These are phyloP conservation scores for Eucalyptus cloeziana DNA, from an alignment of 345 rosid species.

Conservation along the genomic window DNA sequence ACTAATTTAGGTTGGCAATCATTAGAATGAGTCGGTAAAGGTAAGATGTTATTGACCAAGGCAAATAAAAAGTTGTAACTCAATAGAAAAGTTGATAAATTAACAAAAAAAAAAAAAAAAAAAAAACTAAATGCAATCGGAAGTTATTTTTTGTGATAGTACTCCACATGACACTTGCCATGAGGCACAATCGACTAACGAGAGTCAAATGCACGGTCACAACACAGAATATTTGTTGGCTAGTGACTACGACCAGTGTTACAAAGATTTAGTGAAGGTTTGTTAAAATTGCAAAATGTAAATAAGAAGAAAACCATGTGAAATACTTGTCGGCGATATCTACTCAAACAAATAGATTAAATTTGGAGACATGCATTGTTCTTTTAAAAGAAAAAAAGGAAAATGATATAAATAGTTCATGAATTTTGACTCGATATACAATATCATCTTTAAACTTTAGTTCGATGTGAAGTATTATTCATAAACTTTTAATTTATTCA, in stretches of 20 bases:
- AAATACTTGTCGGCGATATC: background rate
- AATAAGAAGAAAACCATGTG: background rate
- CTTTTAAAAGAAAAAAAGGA: fast-evolving
- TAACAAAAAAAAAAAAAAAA: background rate
- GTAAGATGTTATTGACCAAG: background rate
- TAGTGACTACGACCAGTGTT: background rate
- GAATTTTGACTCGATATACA: fast-evolving
- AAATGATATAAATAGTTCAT: fast-evolving
- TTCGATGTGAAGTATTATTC: fast-evolving
- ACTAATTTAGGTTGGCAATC: background rate
- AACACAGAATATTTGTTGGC: background rate
- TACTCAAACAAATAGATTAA: background rate
- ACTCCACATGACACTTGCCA: background rate
- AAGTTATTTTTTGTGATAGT: background rate
- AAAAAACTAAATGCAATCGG: background rate
- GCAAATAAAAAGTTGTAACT: background rate
- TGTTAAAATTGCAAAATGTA: background rate
- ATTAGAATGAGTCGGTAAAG: background rate
- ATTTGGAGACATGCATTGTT: background rate
- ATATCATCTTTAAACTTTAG: fast-evolving
- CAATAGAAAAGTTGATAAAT: background rate
- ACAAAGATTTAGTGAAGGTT: background rate
- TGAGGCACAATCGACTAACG: background rate
- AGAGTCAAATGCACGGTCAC: background rate
- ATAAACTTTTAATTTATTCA: too few species aligned